Evolutionary conservation across 495 filamentous ascomycete genomes (phyloP), one percentile per base, ranked within the genome.

Genomic region (Penicillium cataractarum): DNA sequence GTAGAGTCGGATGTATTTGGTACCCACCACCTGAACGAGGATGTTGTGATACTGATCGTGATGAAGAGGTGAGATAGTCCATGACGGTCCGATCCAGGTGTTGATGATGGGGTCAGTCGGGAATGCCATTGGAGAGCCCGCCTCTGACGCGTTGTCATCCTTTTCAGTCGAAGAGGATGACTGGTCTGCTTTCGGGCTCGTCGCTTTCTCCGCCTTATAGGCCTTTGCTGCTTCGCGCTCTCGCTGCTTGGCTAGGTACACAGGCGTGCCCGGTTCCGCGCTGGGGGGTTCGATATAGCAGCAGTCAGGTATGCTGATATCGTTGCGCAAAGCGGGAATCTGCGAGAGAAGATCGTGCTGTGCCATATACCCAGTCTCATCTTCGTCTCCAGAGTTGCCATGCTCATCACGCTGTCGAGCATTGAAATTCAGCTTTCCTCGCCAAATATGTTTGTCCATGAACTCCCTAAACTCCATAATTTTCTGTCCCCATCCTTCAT

Each of bases 21-120:
- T 81, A 0, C 95, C 95, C 0, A 97, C 91, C 0, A 97, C 90
- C 71, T 98, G 95, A 21, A 89, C 86, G 12, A 99, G 83, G 33
- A 98, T 85, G 67, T 99, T 99, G 68, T 97, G 90, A 70, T 97
- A 93, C 2, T 92, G 92, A 69, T 99, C 95, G 22, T 92, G 94
- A 72, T 99, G 95, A 21, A 97, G 76, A 6, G 96, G 95, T 0
- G 91, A 96, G 42, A 97, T 92, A 2, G 95, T 98, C 49, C 87
- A 89, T 0, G 86, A 76, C 0, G 95, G 95, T 0, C 95, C 95
- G 57, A 98, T 89, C 95, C 95, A 99, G 4, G 91, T 92, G 72
- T 99, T 97, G n/a, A 81, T 78, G 8, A 83, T 73, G 0, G 81
- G 79, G 40, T 80, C 74, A 15, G 55, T 65, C 8, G 76, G 71